Evolutionary conservation across 257 asterid species (phyloP), one percentile per base, ranked within the genome.

Genomic region (Gentiana straminea): DNA sequence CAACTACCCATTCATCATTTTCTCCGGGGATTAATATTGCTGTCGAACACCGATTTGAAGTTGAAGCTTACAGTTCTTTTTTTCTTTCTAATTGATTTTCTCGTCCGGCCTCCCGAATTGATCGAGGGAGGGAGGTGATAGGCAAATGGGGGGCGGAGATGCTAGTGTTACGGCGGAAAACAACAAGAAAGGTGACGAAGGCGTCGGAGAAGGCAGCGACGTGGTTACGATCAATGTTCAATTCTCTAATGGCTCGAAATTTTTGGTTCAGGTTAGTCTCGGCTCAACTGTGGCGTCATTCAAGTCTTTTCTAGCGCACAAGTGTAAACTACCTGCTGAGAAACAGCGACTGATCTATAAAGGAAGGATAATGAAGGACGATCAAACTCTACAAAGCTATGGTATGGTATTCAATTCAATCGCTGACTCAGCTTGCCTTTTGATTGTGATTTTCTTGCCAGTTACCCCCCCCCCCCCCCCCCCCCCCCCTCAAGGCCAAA

Each of bases 341-440:
- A 77, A 68, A 65, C 87, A 77, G 72, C 75, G 81, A 13, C 51
- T 77, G 61, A 75, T 77, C 74, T 78, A 81, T 51, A 77, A 75
- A 49, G 88, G 88, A 33, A 75, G 88, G 77, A 70, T 80, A 66
- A 54, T 80, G 61, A 80, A 80, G 73, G 87, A 80, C 57, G 84
- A 80, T 57, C 84, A 81, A 62, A 75, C 84, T 69, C 75, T 77
- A 13, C 46, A 34, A 41, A 77, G 80, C 75, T 75, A 65, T 44
- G 84, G 88, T 81, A 77, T 15, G 34, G 37, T 6, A 24, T 52
- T 24, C 24, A 0, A 24, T 24, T 24, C 24, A 13, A 41, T 53
- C 49, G 8, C 11, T 13, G 35, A 52, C 2, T 13, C 9, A 2
- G 11, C 7, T 11, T 41, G 6, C 46, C 2, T 12, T 35, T 33